phyloP scores from a whole-genome alignment of 2,329 filamentous ascomycete genomes.

The Beauveria asiatica region DNA sequence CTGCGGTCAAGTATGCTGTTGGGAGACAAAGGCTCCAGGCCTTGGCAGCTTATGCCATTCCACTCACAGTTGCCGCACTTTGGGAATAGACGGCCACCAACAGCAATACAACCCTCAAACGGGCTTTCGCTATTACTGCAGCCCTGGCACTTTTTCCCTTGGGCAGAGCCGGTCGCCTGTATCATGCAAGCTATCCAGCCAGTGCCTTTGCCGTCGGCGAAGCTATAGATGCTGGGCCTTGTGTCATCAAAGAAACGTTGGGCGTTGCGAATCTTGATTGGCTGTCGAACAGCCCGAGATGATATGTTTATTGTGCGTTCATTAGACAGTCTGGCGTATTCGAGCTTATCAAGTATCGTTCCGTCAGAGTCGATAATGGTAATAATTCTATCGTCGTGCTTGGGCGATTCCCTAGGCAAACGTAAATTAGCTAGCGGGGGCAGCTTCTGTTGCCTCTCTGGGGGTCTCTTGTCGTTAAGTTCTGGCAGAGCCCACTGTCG shows the following conservation, averaged over 20 bases:
- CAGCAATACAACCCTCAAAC: constrained; percentile 37
- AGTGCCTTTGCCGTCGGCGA: constrained; percentile 32
- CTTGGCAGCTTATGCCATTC: constrained; percentile 32
- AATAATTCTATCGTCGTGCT: background rate
- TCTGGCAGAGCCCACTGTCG: background rate
- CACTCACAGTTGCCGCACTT: constrained; percentile 45
- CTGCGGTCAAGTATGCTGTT: background rate
- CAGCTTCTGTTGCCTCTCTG: background rate
- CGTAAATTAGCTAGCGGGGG: background rate
- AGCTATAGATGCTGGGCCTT: constrained; percentile 33
- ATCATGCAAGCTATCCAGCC: constrained; percentile 43
- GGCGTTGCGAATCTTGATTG: constrained; percentile 33
- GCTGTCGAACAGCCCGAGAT: constrained; percentile 27
- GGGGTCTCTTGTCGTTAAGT: background rate
- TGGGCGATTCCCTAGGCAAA: background rate
- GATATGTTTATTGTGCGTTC: background rate
- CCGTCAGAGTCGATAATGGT: background rate
- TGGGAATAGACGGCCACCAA: constrained; percentile 33
- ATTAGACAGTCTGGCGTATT: background rate
- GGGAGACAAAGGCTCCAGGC: background rate
- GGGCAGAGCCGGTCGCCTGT: constrained; percentile 38
- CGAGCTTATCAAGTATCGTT: constrained; percentile 1
- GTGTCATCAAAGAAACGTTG: constrained; percentile 32
- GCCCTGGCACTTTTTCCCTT: constrained; percentile 29
- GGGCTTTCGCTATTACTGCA: constrained; percentile 35